Evolutionary conservation across 495 filamentous ascomycete species (phyloP).

Genomic region (Annulohypoxylon moriforme): DNA sequence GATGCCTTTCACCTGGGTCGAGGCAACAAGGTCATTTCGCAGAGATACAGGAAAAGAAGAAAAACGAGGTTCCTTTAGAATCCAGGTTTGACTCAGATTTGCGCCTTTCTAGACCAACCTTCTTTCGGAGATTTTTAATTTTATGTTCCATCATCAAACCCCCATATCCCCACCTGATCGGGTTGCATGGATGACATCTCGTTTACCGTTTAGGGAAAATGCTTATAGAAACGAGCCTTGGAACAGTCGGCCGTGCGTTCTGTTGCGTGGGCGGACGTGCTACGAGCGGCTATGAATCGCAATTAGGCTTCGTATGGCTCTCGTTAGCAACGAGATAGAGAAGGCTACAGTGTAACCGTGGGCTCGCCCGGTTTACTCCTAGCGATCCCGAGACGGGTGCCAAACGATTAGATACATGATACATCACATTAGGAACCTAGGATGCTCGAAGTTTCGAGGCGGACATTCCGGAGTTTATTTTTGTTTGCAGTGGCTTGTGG

Average conservation of each 20-base stretch:
- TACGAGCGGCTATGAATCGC: background rate
- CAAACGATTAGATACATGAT: background rate
- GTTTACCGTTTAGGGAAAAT: constrained; percentile 29
- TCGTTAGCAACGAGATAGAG: background rate
- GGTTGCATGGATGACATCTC: constrained; percentile 25
- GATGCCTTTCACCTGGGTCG: constrained; percentile 14
- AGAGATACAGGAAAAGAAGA: background rate
- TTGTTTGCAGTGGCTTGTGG: background rate
- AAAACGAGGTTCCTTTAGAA: constrained; percentile 2
- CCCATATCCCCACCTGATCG: constrained; percentile 35
- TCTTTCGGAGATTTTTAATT: constrained; percentile 45
- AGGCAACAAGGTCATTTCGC: constrained; percentile 30
- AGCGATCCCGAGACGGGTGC: background rate
- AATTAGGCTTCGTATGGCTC: constrained; percentile 4
- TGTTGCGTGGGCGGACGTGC: background rate
- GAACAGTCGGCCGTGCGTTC: constrained; percentile 10
- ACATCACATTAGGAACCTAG: background rate
- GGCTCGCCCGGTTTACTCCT: constrained; percentile 8
- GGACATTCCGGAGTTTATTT: constrained; percentile 13
- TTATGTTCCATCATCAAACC: constrained; percentile 37
- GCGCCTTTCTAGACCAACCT: constrained; percentile 32
- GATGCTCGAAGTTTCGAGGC: constrained; percentile 12
- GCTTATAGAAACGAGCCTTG: constrained; percentile 2
- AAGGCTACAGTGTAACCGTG: background rate
- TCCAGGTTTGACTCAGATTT: constrained; percentile 19